Evolutionary conservation across 2,329 filamentous ascomycete genomes (phyloP).

Genomic region (Talaromyces islandicus): DNA sequence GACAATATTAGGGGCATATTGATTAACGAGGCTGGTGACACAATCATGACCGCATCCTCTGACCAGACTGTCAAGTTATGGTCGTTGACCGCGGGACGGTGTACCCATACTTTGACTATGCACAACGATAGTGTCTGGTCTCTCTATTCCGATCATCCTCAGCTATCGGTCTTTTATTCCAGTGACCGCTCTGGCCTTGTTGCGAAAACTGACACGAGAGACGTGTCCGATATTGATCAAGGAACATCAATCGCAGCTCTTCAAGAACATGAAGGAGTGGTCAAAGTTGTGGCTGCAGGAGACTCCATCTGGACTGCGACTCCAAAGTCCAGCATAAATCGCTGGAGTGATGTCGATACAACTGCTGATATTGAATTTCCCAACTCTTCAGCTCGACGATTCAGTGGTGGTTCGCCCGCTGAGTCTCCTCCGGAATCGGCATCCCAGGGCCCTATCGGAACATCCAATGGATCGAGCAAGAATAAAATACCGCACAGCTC

Average conservation of each 20-base stretch:
- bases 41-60: constrained; percentile 86
- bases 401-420: constrained; percentile 48
- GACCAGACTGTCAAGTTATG: constrained; percentile 98
- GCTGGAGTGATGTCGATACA: constrained; percentile 83
- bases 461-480: constrained; percentile 24
- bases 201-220: constrained; percentile 90
- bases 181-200: constrained; percentile 86
- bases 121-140: constrained; percentile 98
- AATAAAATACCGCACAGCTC: constrained; percentile 70
- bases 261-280: constrained; percentile 73
- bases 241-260: constrained; percentile 85
- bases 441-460: constrained; percentile 26
- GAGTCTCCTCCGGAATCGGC: constrained; percentile 25
- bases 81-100: constrained; percentile 90
- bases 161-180: constrained; percentile 87
- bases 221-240: constrained; percentile 71
- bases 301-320: constrained; percentile 88
- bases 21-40: constrained; percentile 81
- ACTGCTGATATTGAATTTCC: constrained; percentile 57
- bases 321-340: constrained; percentile 82
- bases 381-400: constrained; percentile 42
- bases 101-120: constrained; percentile 98
- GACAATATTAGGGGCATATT: constrained; percentile 90
- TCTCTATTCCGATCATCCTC: constrained; percentile 79
- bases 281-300: constrained; percentile 57